phyloP scores from a whole-genome alignment of 2,329 filamentous ascomycete genomes.

The Xylariaceae sp. region DNA sequence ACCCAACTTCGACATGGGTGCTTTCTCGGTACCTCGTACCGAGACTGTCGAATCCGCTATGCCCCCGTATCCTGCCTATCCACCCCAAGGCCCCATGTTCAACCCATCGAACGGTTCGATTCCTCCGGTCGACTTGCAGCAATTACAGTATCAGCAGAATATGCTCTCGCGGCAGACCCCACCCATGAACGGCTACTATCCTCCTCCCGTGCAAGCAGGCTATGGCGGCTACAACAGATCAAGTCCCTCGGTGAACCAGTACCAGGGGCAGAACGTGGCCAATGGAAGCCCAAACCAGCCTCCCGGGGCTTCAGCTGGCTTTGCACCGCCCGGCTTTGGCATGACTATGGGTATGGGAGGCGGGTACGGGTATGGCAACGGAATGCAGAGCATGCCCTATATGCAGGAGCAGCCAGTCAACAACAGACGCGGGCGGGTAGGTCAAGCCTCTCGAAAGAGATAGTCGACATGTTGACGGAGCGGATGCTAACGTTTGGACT shows the following conservation, averaged over 20 bases:
- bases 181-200: constrained; percentile 50
- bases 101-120: constrained; percentile 38
- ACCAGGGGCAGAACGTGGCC: constrained; percentile 42
- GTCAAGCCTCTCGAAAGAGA: constrained; percentile 31
- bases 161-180: constrained; percentile 47
- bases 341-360: constrained; percentile 25
- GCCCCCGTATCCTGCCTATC: constrained; percentile 42
- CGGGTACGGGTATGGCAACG: constrained; percentile 32
- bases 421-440: constrained; percentile 51
- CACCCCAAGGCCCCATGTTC: constrained; percentile 46
- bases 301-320: constrained; percentile 25
- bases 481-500: constrained; percentile 19
- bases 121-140: constrained; percentile 42
- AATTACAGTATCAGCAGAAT: constrained; percentile 52
- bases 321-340: constrained; percentile 25
- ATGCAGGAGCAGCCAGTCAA: constrained; percentile 51
- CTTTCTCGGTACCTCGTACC: constrained; percentile 43
- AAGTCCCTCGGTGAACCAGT: constrained; percentile 46
- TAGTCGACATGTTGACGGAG: constrained; percentile 22
- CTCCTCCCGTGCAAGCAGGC: constrained; percentile 45
- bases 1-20: constrained; percentile 41
- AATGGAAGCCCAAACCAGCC: constrained; percentile 46
- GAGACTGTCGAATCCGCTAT: constrained; percentile 45
- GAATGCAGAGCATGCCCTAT: constrained; percentile 44
- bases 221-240: constrained; percentile 45